phyloP scores from a whole-genome alignment of 2,329 filamentous ascomycete species.

The Tolypocladium amazonense region DNA sequence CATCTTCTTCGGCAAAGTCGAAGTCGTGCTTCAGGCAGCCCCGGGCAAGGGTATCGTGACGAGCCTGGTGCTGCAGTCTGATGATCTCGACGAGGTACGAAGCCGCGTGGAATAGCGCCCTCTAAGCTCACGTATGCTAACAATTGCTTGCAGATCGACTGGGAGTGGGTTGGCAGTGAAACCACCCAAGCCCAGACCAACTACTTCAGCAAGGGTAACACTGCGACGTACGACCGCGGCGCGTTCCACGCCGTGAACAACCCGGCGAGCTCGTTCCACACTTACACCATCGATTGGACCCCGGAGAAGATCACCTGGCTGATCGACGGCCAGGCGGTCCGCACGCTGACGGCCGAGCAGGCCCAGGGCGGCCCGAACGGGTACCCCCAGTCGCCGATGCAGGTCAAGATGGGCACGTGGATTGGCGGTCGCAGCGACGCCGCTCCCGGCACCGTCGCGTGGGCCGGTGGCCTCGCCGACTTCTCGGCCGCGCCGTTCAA shows the following conservation, averaged over 20 bases:
- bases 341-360: conserved; percentile 49
- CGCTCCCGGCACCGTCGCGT: conserved; percentile 57
- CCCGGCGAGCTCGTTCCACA: conserved; percentile 44
- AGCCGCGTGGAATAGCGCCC: neutral
- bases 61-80: conserved; percentile 80
- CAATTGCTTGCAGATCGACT: conserved; percentile 54
- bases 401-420: conserved; percentile 61
- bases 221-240: conserved; percentile 59
- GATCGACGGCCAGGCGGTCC: conserved; percentile 50
- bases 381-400: conserved; percentile 66
- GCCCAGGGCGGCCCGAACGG: conserved; percentile 45
- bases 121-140: neutral
- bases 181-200: conserved; percentile 64
- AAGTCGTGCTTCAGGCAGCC: conserved; percentile 68
- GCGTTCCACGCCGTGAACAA: conserved; percentile 45
- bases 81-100: conserved; percentile 55
- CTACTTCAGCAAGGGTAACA: conserved; percentile 70
- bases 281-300: conserved; percentile 60
- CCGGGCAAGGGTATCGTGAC: conserved; percentile 80
- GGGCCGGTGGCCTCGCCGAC: conserved; percentile 52
- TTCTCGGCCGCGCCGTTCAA: conserved; percentile 41
- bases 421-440: conserved; percentile 48
- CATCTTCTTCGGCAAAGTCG: conserved; percentile 91
- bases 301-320: conserved; percentile 51
- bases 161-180: conserved; percentile 80